phyloP scores from a whole-genome alignment of 2,329 filamentous ascomycete genomes.

The Botrytis byssoidea region DNA sequence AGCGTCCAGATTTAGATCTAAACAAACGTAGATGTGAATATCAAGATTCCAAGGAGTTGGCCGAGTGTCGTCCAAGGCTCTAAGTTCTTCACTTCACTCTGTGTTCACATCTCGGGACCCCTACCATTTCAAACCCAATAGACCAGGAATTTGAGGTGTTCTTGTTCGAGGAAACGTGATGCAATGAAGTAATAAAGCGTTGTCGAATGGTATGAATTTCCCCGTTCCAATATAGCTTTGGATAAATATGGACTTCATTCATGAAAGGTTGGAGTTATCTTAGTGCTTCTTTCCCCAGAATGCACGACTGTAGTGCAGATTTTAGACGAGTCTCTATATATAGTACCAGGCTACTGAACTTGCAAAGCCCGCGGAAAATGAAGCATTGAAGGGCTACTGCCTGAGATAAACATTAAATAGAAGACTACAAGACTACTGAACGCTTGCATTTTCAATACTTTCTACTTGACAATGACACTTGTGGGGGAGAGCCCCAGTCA shows the following conservation, averaged over 20 bases:
- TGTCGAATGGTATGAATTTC: background rate
- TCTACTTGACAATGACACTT: background rate
- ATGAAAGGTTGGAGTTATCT: background rate
- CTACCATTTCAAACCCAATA: background rate
- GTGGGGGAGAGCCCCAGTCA: background rate
- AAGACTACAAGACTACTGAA: background rate
- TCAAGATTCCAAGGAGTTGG: background rate
- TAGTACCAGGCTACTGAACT: background rate
- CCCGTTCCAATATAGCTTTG: background rate
- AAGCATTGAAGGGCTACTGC: background rate
- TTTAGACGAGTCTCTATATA: background rate
- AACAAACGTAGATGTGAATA: too few species aligned
- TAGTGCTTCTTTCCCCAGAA: background rate
- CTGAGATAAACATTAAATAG: background rate
- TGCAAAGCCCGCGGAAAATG: background rate
- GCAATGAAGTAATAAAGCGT: background rate
- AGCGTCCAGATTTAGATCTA: too few species aligned
- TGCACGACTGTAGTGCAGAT: background rate
- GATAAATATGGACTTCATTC: background rate
- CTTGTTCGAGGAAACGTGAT: background rate
- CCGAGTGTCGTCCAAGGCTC: background rate
- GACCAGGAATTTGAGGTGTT: background rate
- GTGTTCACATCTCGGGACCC: background rate
- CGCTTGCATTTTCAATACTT: background rate
- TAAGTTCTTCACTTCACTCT: background rate